Evolutionary conservation across 176 grass and related monocot species (phyloP).

Genomic region (Eleusine indica): DNA sequence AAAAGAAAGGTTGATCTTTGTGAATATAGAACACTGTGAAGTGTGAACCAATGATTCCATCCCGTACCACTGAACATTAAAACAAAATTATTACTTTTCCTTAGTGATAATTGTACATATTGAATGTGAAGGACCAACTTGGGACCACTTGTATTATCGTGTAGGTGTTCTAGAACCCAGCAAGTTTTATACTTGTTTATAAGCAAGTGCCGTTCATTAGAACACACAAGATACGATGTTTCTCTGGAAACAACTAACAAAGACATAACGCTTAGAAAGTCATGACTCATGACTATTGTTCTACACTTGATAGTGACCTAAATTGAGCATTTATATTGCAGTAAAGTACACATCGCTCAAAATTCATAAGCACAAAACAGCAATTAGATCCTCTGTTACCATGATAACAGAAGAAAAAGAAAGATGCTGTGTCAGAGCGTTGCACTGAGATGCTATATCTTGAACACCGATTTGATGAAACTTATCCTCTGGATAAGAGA

Average conservation of each 20-base stretch:
- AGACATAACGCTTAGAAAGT: neutral
- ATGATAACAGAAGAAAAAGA: neutral
- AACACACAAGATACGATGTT: neutral
- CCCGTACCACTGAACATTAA: neutral
- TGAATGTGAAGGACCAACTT: neutral
- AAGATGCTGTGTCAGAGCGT: no score
- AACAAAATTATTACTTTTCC: slow-evolving; percentile 1
- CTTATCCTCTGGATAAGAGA: neutral
- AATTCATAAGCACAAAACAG: neutral
- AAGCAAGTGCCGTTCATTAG: neutral
- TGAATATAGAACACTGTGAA: neutral
- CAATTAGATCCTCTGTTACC: neutral
- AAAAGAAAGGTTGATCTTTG: neutral
- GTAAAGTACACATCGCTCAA: neutral
- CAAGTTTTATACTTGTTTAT: slow-evolving; percentile 22
- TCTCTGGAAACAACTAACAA: neutral
- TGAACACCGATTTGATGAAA: no score
- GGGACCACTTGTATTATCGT: neutral
- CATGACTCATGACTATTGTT: neutral
- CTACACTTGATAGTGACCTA: slow-evolving; percentile 14
- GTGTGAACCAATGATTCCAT: neutral
- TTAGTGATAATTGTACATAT: neutral
- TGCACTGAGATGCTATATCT: no score
- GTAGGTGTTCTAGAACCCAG: slow-evolving; percentile 21
- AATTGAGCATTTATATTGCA: neutral